Conservation (phyloP, 371 early-diverging fungal genomes). For the Blakeslea trispora region DNA sequence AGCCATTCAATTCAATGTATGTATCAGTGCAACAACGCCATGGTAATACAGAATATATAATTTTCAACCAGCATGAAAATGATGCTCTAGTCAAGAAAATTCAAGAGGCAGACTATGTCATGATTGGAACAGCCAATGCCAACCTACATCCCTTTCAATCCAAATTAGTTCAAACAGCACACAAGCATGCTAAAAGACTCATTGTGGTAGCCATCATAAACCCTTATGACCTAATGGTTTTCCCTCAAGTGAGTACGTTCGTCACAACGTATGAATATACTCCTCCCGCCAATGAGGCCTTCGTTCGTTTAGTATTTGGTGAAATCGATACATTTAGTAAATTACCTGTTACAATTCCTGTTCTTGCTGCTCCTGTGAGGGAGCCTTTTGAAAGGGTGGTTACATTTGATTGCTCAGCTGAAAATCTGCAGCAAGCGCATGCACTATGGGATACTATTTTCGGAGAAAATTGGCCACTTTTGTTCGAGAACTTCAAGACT, state of each 20-base stretch:
- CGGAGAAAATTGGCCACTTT: conserved; percentile 31
- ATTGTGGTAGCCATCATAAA: conserved; percentile 46
- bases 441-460: conserved; percentile 33
- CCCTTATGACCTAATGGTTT: conserved; percentile 50
- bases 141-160: conserved; percentile 48
- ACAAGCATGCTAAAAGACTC: conserved; percentile 21
- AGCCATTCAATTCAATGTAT: conserved; percentile 49
- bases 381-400: neutral
- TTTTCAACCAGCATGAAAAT: conserved; percentile 24
- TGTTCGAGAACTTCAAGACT: conserved; percentile 19
- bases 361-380: neutral
- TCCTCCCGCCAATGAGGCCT: conserved; percentile 50
- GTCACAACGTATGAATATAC: conserved; percentile 52
- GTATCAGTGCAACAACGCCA: conserved; percentile 28
- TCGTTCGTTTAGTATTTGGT: conserved; percentile 41
- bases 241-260: conserved; percentile 40
- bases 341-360: conserved; percentile 43
- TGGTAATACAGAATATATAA: conserved; percentile 33
- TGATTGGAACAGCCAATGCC: conserved; percentile 52
- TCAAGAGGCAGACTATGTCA: conserved; percentile 34
- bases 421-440: conserved; percentile 20
- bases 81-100: too few relatives aligned
- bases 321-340: conserved; percentile 27
- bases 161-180: conserved; percentile 33
- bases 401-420: conserved; percentile 1